These are phyloP conservation scores for Hypoxylon rickii DNA, from an alignment of 495 filamentous ascomycete species.

Conservation along the genomic window DNA sequence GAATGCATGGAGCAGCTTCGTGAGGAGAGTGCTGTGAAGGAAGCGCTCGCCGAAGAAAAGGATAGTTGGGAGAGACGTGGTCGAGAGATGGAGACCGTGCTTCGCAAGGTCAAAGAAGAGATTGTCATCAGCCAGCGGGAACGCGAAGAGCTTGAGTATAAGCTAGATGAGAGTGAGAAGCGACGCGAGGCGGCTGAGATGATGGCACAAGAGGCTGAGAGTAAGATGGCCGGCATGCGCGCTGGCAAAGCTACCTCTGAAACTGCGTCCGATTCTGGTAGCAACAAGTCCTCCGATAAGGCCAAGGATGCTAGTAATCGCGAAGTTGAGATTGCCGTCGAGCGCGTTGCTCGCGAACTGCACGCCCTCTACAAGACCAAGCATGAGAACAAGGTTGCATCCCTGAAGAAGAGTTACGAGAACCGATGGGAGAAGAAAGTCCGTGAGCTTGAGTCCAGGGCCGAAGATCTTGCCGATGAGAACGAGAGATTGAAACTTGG, in stretches of 20 bases:
- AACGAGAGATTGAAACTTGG: conserved; percentile 72
- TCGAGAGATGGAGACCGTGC: conserved; percentile 79
- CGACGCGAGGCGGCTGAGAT: conserved; percentile 66
- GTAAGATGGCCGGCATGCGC: conserved; percentile 69
- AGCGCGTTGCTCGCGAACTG: conserved; percentile 84
- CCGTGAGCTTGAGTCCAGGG: conserved; percentile 69
- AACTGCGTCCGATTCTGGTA: conserved; percentile 26
- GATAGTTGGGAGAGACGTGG: conserved; percentile 81
- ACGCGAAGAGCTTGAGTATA: conserved; percentile 70
- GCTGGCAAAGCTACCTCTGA: conserved; percentile 53
- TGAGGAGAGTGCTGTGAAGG: conserved; percentile 69
- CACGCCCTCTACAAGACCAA: conserved; percentile 95
- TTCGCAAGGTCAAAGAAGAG: conserved; percentile 79
- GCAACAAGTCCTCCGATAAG: conserved; percentile 37
- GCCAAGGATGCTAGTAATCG: conserved; percentile 35
- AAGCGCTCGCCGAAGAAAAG: conserved; percentile 74
- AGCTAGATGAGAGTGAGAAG: conserved; percentile 75
- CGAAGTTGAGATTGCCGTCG: conserved; percentile 85
- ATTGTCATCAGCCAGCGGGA: conserved; percentile 76
- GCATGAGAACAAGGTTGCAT: conserved; percentile 91
- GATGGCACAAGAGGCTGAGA: conserved; percentile 72
- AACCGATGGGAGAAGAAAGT: conserved; percentile 84
- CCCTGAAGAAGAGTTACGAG: conserved; percentile 94
- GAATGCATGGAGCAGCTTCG: conserved; percentile 80
- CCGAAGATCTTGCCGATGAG: conserved; percentile 69